Evolutionary conservation across 441 rosid species (phyloP).

Genomic region (Syzygium syzygioides): DNA sequence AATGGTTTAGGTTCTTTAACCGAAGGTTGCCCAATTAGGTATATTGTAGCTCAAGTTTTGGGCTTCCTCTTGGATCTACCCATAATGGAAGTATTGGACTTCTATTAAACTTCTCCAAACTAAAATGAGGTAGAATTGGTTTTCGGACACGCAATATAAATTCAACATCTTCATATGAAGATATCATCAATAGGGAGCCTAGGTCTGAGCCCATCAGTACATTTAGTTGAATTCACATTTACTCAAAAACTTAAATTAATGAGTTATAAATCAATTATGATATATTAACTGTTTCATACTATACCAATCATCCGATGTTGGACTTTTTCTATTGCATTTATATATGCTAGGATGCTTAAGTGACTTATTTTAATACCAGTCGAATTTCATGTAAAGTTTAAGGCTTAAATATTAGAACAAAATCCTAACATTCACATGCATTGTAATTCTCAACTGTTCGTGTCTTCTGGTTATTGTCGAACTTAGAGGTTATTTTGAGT

Average conservation of each 20-base stretch:
- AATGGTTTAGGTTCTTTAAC: neutral
- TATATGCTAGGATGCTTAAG: neutral
- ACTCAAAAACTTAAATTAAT: neutral
- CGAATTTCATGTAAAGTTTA: neutral
- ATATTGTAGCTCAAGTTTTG: neutral
- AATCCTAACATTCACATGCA: neutral
- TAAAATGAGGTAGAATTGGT: neutral
- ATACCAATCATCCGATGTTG: neutral
- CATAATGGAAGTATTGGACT: neutral
- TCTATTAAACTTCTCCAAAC: neutral
- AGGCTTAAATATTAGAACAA: neutral
- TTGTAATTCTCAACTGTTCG: neutral
- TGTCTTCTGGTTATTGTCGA: neutral
- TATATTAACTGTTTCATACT: neutral
- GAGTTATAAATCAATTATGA: neutral
- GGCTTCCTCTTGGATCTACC: neutral
- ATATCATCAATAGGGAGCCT: neutral
- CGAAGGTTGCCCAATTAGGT: neutral
- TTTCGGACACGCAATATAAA: neutral
- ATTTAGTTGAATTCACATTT: neutral
- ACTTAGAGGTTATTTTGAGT: neutral
- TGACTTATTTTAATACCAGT: neutral
- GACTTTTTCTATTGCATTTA: neutral
- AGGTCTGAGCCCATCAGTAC: fast-evolving
- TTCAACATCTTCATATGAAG: neutral